Evolutionary conservation across 2,329 filamentous ascomycete genomes (phyloP), one percentile per base, ranked within the genome.

Genomic region (Botrytis hyacinthi): DNA sequence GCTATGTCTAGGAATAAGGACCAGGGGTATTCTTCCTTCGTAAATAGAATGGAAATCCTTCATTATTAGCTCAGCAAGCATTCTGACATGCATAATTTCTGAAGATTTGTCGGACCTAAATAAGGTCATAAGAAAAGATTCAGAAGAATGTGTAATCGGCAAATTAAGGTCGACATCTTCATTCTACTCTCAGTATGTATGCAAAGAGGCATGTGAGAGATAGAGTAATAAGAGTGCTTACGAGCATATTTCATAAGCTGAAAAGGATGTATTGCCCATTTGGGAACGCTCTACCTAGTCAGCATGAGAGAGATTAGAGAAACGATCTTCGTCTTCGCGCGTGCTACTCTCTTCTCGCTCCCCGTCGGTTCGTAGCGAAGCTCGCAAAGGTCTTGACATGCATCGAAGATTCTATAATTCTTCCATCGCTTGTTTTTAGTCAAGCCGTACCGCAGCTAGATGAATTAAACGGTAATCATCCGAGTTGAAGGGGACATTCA

Each of bases 351-450:
- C 22, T 68, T 68, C 54, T 54, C 35, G 48, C 35, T 29, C 48
- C 63, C 65, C 46, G 26, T 68, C 65, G 35, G 46, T 42, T 54
- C n/a, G 32, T 68, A 51, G 37, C 18, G 51, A 60, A 70, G 67
- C 54, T 60, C 48, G 60, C 62, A 42, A 61, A 62, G 26, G 29
- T 62, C 48, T 29, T 29, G 22, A 59, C 35, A 46, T 44, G 44
- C 66, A 65, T 29, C 66, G 69, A 75, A 74, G 42, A 67, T 74
- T 75, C 74, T 29, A 73, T 62, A 42, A 63, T 75, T 61, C 63
- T 76, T 76, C 75, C 66, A 73, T 75, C 73, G 75, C 75, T 76
- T 74, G 73, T 62, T 72, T 71, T 68, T 22, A 72, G 71, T 37
- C 44, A 26, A n/a, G 68, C 54, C n/a, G 57, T 70, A 70, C 68